Conservation (phyloP, 306 rosid species). For the Cajanus cajan region DNA sequence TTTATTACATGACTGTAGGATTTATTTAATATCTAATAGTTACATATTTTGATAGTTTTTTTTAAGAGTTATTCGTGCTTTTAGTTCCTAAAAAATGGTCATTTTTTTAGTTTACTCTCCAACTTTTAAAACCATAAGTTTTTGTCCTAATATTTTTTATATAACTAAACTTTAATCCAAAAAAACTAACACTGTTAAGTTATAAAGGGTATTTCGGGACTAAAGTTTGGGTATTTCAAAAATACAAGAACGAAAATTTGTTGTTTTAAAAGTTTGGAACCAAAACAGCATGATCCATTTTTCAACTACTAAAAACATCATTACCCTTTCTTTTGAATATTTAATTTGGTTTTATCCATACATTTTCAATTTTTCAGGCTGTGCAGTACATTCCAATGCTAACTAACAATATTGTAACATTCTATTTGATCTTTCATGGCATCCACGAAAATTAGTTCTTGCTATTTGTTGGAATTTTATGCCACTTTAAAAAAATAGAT, state of each 20-base stretch:
- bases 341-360: background rate
- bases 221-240: background rate
- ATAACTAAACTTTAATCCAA: no score
- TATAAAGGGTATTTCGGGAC: background rate
- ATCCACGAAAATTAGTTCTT: background rate
- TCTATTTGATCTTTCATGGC: background rate
- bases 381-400: background rate
- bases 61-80: no score
- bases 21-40: background rate
- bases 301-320: background rate
- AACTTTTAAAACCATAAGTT: no score
- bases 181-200: no score
- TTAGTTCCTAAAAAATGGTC: no score
- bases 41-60: no score
- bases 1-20: background rate
- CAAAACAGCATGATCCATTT: no score
- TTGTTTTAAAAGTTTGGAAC: no score
- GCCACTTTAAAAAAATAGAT: background rate
- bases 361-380: background rate
- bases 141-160: no score
- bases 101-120: no score
- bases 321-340: background rate
- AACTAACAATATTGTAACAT: background rate
- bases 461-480: background rate
- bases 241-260: background rate